Evolutionary conservation across 2,329 filamentous ascomycete species (phyloP), one percentile per base, ranked within the genome.

Genomic region (Hymenoscyphus linearis): DNA sequence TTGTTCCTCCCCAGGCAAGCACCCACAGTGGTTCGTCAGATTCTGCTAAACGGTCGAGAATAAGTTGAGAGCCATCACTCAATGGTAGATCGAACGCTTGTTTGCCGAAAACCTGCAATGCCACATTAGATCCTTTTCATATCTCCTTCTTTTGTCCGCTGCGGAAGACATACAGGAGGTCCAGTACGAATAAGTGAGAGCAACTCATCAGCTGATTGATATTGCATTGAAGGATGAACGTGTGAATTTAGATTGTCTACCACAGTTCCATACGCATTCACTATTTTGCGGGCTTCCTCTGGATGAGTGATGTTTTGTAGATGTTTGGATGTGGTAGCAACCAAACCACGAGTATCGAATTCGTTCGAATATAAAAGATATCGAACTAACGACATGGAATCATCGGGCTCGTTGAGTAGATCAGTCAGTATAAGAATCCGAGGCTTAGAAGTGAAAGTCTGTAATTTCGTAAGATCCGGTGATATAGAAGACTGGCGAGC

Each of bases 1-100:
- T 79, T 10, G 75, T 75, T n/a, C 77, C 77, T 31, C 77, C 77
- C 77, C 77, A 80, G 65, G 70, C 74, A 6, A 78, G 73, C 13
- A 79, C 66, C 74, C 76, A 79, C 4, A 80, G 70, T 2, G 76
- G 76, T n/a, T 76, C 68, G 27, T 31, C 67, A 0, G 71, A 74
- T 18, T 72, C 66, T 22, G 74, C 63, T 7, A 78, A 10, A 9
- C 27, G 68, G 7, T 75, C 67, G 27, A 77, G 71, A 1, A 79
- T 73, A 1, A 77, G 68, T 50, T 75, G 63, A 3, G 70, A 73
- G n/a, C 76, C 77, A 12, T 72, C 68, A 53, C 75, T 77, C 14
- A 78, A 68, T 3, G 57, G 47, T 4, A 60, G 44, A n/a, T 55
- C 31, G 67, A 61, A 31, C 13, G 60, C 55, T 27, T 53, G 7